These are phyloP conservation scores for Neurospora sp. DNA, from an alignment of 495 filamentous ascomycete genomes.

Conservation along the genomic window DNA sequence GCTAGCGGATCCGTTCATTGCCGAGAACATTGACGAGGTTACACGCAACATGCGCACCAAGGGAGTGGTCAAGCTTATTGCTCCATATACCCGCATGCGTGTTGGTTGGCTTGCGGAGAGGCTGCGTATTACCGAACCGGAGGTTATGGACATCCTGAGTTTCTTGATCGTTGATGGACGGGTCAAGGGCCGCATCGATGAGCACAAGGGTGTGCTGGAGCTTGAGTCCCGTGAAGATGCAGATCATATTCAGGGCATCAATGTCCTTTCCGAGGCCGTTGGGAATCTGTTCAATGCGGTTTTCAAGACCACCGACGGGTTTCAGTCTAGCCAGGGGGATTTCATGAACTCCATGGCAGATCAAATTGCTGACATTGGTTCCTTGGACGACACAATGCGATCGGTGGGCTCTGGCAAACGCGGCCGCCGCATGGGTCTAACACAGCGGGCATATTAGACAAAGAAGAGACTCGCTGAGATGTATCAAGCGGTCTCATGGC, in stretches of 20 bases:
- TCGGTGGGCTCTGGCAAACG: not conserved
- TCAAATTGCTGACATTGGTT: not conserved
- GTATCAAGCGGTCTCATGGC: not conserved
- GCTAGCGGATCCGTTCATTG: slow-evolving; percentile 87
- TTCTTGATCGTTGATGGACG: slow-evolving; percentile 86
- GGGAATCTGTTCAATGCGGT: slow-evolving; percentile 51
- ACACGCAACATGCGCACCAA: slow-evolving; percentile 97
- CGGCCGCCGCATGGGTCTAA: not conserved
- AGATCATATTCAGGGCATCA: slow-evolving; percentile 62
- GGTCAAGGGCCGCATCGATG: slow-evolving; percentile 80
- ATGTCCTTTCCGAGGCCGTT: slow-evolving; percentile 62
- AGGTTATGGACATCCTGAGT: slow-evolving; percentile 88
- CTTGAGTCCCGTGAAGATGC: slow-evolving; percentile 66
- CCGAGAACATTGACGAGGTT: slow-evolving; percentile 98
- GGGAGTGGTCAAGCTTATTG: slow-evolving; percentile 85
- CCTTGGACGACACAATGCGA: not conserved
- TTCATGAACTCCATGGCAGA: not conserved
- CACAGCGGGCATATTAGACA: not conserved
- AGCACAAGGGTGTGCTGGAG: slow-evolving; percentile 71
- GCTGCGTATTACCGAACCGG: slow-evolving; percentile 69
- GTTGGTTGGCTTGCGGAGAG: slow-evolving; percentile 75
- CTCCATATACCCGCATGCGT: slow-evolving; percentile 88
- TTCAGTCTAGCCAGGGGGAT: slow-evolving; percentile 18
- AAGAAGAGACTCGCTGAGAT: not conserved
- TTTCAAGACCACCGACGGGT: slow-evolving; percentile 65